Evolutionary conservation across 2,329 filamentous ascomycete species (phyloP), one percentile per base, ranked within the genome.

Genomic region (Amylocarpus encephaloides): DNA sequence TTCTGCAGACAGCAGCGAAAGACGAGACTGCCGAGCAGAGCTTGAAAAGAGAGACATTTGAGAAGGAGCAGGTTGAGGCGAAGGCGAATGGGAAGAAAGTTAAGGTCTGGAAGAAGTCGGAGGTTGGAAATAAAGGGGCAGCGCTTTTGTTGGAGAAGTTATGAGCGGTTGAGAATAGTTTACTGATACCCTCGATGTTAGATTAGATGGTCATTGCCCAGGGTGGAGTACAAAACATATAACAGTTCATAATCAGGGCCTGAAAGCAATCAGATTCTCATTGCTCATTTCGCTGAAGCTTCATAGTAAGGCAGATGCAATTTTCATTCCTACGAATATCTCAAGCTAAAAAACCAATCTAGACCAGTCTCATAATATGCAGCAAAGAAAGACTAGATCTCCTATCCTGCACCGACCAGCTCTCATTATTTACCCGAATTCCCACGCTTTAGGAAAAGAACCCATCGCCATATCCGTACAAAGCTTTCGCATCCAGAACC

Each of bases 1-100:
- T 72, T 53, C 71, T 95, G 50, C 75, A 88, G 64, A 81, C 79
- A 66, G 84, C 85, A 9, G 82, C 85, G 1, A 76, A 68, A 41
- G 78, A 77, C 61, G 79, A 76, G 71, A 81, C 72, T 16, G 64
- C 69, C 5, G 74, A 76, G 63, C 78, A 78, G 65, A 76, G 73
- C 63, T 70, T 69, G 1, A 73, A 67, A 61, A 76, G 71, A 61
- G 68, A 61, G 61, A 55, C 53, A 34, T 62, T 64, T 43, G 74
- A 75, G 59, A 75, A 70, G 46, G 67, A 72, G 26, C 68, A 70
- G 38, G 68, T 69, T 30, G 66, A 68, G 54, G 58, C 65, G 41
- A 53, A 54, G 56, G 71, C 64, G 51, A 71, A 69, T 59, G 64
- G 58, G 26, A 69, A 71, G 57, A 76, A 78, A 59, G 64, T 69